phyloP scores from a whole-genome alignment of 164 flowering plant species.

The Chimonanthus salicifolius region DNA sequence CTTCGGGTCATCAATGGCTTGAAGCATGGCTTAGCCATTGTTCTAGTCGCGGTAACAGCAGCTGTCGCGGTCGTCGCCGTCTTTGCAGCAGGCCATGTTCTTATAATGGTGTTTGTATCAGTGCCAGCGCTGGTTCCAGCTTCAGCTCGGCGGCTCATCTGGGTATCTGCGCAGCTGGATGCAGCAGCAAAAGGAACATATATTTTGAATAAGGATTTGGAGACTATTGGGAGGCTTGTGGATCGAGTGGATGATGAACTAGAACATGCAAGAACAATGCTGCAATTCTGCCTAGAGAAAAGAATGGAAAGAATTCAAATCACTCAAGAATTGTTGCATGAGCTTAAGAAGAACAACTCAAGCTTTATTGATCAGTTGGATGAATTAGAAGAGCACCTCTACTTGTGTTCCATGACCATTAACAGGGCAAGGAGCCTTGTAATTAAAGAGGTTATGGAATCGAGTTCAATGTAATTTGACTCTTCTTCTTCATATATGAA shows the following conservation, averaged over 20 bases:
- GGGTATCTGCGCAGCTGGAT: constrained; percentile 49
- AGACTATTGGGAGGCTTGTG: constrained; percentile 60
- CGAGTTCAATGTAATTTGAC: constrained; percentile 11
- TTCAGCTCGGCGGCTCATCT: constrained; percentile 21
- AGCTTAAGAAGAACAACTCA: constrained; percentile 33
- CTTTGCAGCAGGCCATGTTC: constrained; percentile 30
- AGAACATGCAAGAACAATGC: constrained; percentile 37
- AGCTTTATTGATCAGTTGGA: constrained; percentile 61
- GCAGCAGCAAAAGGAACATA: constrained; percentile 65
- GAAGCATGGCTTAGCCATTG: constrained; percentile 35
- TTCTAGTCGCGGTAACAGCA: constrained; percentile 39
- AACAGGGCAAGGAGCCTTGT: constrained; percentile 66
- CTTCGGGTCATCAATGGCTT: constrained; percentile 24
- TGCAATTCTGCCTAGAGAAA: constrained; percentile 34
- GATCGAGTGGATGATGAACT: constrained; percentile 55
- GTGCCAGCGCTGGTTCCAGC: constrained; percentile 36
- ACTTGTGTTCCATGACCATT: constrained; percentile 68
- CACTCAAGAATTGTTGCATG: constrained; percentile 41
- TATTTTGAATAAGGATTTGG: constrained; percentile 58
- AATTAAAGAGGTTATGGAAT: constrained; percentile 38
- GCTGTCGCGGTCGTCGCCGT: constrained; percentile 26
- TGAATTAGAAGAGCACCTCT: constrained; percentile 72
- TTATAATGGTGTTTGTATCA: constrained; percentile 32
- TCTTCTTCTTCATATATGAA: not conserved
- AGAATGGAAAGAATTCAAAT: constrained; percentile 30